Percentiles rank a stretch among this genome's conserved stretches.
These are phyloP conservation scores for Sisymbrium irio DNA, from an alignment of 345 rosid species.

Conservation along the genomic window DNA sequence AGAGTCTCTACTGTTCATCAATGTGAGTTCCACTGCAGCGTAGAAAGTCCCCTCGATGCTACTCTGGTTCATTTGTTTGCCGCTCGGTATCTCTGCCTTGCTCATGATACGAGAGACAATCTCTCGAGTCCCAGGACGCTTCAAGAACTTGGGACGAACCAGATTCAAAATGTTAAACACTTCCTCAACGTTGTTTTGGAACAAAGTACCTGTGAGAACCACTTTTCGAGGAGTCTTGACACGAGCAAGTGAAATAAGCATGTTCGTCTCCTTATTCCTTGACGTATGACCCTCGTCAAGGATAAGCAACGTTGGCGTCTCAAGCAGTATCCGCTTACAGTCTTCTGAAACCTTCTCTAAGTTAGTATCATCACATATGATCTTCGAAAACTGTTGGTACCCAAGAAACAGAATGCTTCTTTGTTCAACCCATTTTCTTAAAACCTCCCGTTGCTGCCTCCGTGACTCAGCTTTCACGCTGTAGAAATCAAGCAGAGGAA, in stretches of 20 bases:
- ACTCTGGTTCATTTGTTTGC: slow-evolving; percentile 44
- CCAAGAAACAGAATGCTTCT: slow-evolving; percentile 84
- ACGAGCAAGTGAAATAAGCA: slow-evolving; percentile 70
- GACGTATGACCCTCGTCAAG: slow-evolving; percentile 93
- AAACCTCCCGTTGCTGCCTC: slow-evolving; percentile 58
- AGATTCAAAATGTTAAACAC: slow-evolving; percentile 84
- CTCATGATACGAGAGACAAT: slow-evolving; percentile 60
- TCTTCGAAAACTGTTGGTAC: slow-evolving; percentile 75
- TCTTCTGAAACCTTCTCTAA: slow-evolving; percentile 20
- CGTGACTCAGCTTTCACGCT: slow-evolving; percentile 66
- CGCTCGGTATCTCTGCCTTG: slow-evolving; percentile 49
- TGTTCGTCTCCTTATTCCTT: slow-evolving; percentile 73
- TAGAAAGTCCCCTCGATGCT: slow-evolving; percentile 42
- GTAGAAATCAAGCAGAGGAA: slow-evolving; percentile 70
- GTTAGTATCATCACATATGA: slow-evolving; percentile 58
- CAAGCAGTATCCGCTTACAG: slow-evolving; percentile 68
- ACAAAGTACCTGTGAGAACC: slow-evolving; percentile 86
- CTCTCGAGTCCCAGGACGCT: slow-evolving; percentile 42
- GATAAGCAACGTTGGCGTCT: slow-evolving; percentile 70
- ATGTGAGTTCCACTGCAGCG: slow-evolving; percentile 67
- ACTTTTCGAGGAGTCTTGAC: slow-evolving; percentile 80
- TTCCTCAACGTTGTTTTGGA: slow-evolving; percentile 84
- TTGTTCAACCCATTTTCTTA: slow-evolving; percentile 65
- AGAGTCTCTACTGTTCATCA: slow-evolving; percentile 51
- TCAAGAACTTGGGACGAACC: slow-evolving; percentile 83